Base-by-base conservation (phyloP, 495 filamentous ascomycete species). In the Podospora anserina region DNA sequence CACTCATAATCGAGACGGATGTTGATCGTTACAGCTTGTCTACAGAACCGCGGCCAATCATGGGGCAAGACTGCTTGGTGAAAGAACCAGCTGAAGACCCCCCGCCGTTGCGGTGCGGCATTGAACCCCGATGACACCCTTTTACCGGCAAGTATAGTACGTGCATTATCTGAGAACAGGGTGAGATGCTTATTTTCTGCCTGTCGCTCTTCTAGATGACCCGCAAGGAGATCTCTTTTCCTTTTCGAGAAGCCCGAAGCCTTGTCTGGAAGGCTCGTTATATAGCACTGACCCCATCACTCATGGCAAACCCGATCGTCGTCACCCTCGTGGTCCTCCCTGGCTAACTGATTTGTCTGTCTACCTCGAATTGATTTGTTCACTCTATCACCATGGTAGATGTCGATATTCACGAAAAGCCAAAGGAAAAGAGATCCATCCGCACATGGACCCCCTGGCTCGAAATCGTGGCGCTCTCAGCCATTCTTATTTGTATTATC, bases 361-460 rank as follows among this genome's bases (percentile, higher is more conserved):
- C 39, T 16, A 11, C 39, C 7, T 49, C 13, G 0, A 18, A 2
- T 49, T 49, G 39, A 11, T 49, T 49, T 11, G 3, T 18, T 16
- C 39, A 13, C 9, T 49, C 2, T 0, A 13, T 49, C 39, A 13
- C 39, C 7, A 49, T 49, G 39, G 39, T 0, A 49, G 39, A 18
- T 16, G 39, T 49, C 7, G 39, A 49, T 16, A 16, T 49, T 11
- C 7, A 49, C 39, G 39, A 49, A 49, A 49, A 49, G 39, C 39
- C 39, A 16, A 49, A 49, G 9, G 39, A 2, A 16, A 49, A 49
- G 13, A 49, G 39, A 11, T 61, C 59, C 59, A 18, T 64, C 20
- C 20, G 66, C 39, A 34, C 34, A 49, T 49, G 49, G 56, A 39
- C 57, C 3, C 64, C 68, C 56, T 66, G 68, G 68, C 27, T 63